Base-by-base conservation (phyloP, 768 basidiomycete genomes). In the Leccinum sublutescens region DNA sequence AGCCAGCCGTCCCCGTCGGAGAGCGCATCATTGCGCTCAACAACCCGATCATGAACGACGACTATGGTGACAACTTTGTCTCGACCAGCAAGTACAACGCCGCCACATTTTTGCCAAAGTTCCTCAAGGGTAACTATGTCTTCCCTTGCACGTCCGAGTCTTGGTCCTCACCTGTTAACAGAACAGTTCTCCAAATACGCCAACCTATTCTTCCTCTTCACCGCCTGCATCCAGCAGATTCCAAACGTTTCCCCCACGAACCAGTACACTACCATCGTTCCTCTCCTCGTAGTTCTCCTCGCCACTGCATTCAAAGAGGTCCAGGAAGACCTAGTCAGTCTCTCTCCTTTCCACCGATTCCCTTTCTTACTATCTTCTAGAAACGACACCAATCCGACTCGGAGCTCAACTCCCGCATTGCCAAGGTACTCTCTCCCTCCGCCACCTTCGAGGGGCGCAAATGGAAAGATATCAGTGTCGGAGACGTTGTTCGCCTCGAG, bases 111-210 rank as follows among this genome's bases (percentile, higher is more conserved):
- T 60, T 95, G 4, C 94, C 93, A 40, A 98, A 98, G 75, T 99
- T 98, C 76, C 75, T 99, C 59, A 83, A 84, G 54, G 95, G 96
- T 98, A 66, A 63, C 85, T 78, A 45, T n/a, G 2, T 45, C 5
- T 0, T 29, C 1, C 34, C 19, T 31, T 23, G 27, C 23, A 0
- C n/a, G 8, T 36, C 11, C 6, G n/a, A n/a, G n/a, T n/a, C n/a
- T n/a, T n/a, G 5, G 15, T 38, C 10, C 63, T 68, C 38, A 72
- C 43, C 34, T 14, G 27, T 29, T 52, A 3, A 6, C 75, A 96
- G 95, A 96, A 72, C 95, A 98, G 85, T 97, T 98, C 79, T 95
- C 93, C 48, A 93, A 97, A 84, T 98, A 98, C 72, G 96, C 97
- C 65, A 98, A 99, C 71, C 54, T 98, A 61, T 99, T 99, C 81